Evolutionary conservation across 2,329 filamentous ascomycete genomes (phyloP).

Genomic region (Corynespora cassiicola): DNA sequence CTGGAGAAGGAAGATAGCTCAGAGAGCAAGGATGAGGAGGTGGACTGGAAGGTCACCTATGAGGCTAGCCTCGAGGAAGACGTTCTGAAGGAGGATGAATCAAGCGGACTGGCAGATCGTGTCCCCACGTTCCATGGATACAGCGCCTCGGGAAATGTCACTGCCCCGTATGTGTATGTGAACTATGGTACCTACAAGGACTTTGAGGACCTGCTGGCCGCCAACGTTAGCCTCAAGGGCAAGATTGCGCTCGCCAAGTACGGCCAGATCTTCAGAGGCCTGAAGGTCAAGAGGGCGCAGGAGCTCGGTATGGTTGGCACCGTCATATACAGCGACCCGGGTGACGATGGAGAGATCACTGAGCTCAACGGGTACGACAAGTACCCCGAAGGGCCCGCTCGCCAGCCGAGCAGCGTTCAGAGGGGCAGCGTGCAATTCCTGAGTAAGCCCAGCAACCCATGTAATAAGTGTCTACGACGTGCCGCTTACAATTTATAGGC

Average conservation of each 20-base stretch:
- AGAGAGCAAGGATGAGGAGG: conserved; percentile 61
- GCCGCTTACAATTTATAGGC: conserved; percentile 49
- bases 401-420: conserved; percentile 88
- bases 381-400: conserved; percentile 86
- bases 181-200: conserved; percentile 91
- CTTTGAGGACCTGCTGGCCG: conserved; percentile 79
- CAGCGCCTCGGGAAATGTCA: conserved; percentile 90
- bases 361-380: conserved; percentile 78
- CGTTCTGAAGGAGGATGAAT: conserved; percentile 81
- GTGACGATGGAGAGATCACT: conserved; percentile 83
- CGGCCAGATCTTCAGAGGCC: conserved; percentile 82
- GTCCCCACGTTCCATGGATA: conserved; percentile 96
- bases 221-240: conserved; percentile 77
- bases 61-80: conserved; percentile 86
- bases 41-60: conserved; percentile 71
- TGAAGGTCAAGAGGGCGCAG: conserved; percentile 92
- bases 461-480: too few relatives aligned
- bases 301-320: conserved; percentile 88
- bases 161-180: conserved; percentile 83
- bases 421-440: conserved; percentile 78
- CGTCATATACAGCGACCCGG: conserved; percentile 86
- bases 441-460: conserved; percentile 41
- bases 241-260: conserved; percentile 91
- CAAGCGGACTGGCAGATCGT: conserved; percentile 72
- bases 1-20: conserved; percentile 48